A percentile compares a stretch with the other conserved stretches of the same genome.
These are phyloP conservation scores for Clarireedia hainanense DNA, from an alignment of 2,329 filamentous ascomycete species.

Conservation along the genomic window DNA sequence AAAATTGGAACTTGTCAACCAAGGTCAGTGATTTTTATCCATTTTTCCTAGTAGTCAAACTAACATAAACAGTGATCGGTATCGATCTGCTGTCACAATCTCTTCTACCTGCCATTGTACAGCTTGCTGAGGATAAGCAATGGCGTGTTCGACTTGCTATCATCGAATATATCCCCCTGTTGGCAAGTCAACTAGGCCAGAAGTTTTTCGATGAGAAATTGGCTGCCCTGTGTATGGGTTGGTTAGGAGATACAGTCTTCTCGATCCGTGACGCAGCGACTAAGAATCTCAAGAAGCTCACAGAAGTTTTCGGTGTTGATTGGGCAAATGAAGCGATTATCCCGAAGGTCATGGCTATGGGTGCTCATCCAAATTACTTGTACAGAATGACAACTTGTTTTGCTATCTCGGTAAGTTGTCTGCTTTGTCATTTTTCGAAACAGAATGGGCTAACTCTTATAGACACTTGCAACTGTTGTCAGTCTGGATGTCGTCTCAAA, in stretches of 20 bases:
- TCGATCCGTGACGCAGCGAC: constrained; percentile 97
- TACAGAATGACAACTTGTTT: constrained; percentile 99
- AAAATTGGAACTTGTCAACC: constrained; percentile 97
- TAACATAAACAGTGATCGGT: constrained; percentile 65
- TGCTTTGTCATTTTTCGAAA: background rate
- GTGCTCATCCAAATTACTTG: constrained; percentile 94
- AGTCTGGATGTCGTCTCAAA: constrained; percentile 88
- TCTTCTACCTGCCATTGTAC: constrained; percentile 91
- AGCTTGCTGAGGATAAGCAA: constrained; percentile 97
- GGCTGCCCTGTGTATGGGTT: constrained; percentile 92
- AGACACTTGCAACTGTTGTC: constrained; percentile 92
- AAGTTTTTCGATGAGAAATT: constrained; percentile 99
- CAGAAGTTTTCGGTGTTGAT: constrained; percentile 95
- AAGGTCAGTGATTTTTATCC: constrained; percentile 48
- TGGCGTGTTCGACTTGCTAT: constrained; percentile 97
- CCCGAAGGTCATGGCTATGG: constrained; percentile 98
- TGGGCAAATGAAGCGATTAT: constrained; percentile 98
- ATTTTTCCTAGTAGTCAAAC: background rate
- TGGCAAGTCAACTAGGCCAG: constrained; percentile 91
- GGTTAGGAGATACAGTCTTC: constrained; percentile 97
- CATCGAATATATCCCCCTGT: constrained; percentile 96
- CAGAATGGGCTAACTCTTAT: constrained; percentile 6
- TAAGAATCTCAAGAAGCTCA: constrained; percentile 95
- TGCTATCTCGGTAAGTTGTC: constrained; percentile 79
- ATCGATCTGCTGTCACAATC: constrained; percentile 96